These are phyloP conservation scores for Acer campestre DNA, from an alignment of 345 rosid genomes.

Conservation along the genomic window DNA sequence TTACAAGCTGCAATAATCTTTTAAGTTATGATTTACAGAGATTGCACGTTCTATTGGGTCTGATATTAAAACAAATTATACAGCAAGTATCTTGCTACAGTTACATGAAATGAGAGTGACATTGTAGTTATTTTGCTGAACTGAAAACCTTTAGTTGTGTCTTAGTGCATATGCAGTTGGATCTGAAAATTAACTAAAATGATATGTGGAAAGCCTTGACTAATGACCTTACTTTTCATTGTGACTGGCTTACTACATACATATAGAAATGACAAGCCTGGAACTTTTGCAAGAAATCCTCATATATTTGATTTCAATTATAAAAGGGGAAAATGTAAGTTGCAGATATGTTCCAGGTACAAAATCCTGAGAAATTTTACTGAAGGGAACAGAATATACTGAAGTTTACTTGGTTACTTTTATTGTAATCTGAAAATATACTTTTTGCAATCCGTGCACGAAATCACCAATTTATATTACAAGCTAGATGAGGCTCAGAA, in stretches of 20 bases:
- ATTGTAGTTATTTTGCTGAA: not conserved
- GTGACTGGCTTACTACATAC: not conserved
- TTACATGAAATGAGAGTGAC: not conserved
- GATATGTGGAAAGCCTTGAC: not conserved
- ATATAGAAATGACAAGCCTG: not conserved
- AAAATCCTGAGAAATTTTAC: not conserved
- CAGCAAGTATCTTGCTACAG: not conserved
- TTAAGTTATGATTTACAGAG: not conserved
- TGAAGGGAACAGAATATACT: not conserved
- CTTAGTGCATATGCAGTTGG: not conserved
- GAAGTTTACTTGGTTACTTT: not conserved
- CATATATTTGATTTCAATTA: no score
- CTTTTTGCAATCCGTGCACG: not conserved
- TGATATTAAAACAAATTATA: not conserved
- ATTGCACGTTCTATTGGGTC: not conserved
- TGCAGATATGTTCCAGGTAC: not conserved
- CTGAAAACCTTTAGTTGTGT: not conserved
- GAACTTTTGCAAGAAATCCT: no score
- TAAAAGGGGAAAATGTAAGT: no score
- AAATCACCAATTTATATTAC: not conserved
- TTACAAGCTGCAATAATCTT: slow-evolving; percentile 2
- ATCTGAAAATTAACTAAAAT: not conserved
- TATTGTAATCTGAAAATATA: not conserved
- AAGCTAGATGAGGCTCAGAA: not conserved
- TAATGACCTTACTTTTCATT: not conserved